phyloP scores from a whole-genome alignment of 1,139 yeast genomes.

The Debaryomycetaceae sp. region DNA sequence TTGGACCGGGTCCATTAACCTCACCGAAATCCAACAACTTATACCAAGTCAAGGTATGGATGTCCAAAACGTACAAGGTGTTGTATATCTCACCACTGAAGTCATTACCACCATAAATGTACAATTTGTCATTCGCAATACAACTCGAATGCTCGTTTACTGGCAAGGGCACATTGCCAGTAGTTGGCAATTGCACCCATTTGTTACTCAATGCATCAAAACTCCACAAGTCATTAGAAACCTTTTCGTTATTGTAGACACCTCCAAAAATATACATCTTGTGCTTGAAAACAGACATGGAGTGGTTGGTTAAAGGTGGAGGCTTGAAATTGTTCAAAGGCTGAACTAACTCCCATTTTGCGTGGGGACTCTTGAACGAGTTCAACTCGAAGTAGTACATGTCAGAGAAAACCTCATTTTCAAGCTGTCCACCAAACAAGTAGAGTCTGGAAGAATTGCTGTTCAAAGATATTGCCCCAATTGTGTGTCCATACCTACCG shows the following conservation, averaged over 20 bases:
- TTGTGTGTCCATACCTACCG: conserved; percentile 93
- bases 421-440: conserved; percentile 94
- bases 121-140: conserved; percentile 74
- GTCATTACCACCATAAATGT: conserved; percentile 88
- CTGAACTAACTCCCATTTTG: conserved; percentile 76
- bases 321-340: conserved; percentile 58
- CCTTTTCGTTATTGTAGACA: conserved; percentile 75
- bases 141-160: conserved; percentile 91
- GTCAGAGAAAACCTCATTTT: conserved; percentile 82
- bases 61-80: conserved; percentile 71
- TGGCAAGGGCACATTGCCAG: conserved; percentile 74
- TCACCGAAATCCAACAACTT: conserved; percentile 48
- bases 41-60: conserved; percentile 71
- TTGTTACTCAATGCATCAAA: conserved; percentile 67
- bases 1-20: conserved; percentile 63
- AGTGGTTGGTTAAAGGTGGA: conserved; percentile 92
- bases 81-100: conserved; percentile 68
- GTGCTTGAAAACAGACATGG: conserved; percentile 78
- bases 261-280: conserved; percentile 88
- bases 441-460: conserved; percentile 71
- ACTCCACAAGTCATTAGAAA: conserved; percentile 78
- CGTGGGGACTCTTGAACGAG: conserved; percentile 78
- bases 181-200: conserved; percentile 58
- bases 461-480: conserved; percentile 56
- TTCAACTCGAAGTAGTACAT: conserved; percentile 83